phyloP scores from a whole-genome alignment of 140 eudicot species.

The Stevia rebaudiana region DNA sequence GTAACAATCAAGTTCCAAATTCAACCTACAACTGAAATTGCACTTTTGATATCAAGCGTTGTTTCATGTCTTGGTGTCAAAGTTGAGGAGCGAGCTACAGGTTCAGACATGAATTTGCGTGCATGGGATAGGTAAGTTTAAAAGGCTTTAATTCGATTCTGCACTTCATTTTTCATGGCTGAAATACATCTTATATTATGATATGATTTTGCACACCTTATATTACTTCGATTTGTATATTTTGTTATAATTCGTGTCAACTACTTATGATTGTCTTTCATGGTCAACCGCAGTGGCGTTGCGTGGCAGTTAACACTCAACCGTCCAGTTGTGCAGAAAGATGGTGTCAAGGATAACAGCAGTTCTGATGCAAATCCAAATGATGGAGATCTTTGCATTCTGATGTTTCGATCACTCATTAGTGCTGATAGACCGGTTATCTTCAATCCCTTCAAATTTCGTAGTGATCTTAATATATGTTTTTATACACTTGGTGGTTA shows the following conservation, averaged over 20 bases:
- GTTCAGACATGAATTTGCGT: conserved; percentile 74
- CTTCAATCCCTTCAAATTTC: conserved; percentile 8
- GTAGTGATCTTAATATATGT: not conserved
- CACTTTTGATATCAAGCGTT: conserved; percentile 63
- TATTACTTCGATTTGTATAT: conserved; percentile 2
- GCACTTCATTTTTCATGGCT: not conserved
- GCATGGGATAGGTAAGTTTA: conserved; percentile 86
- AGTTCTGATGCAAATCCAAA: conserved; percentile 25
- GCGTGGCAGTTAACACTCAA: conserved; percentile 91
- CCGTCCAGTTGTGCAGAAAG: conserved; percentile 47
- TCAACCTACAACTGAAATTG: conserved; percentile 76
- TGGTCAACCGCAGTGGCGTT: conserved; percentile 61
- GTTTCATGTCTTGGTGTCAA: conserved; percentile 75
- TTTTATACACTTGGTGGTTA: not conserved
- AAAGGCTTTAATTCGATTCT: not conserved
- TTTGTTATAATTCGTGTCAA: not conserved
- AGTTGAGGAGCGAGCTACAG: conserved; percentile 54
- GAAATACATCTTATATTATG: too few species aligned
- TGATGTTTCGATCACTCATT: conserved; percentile 82
- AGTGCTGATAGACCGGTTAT: conserved; percentile 76
- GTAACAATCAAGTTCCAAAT: conserved; percentile 81
- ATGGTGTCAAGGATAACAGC: conserved; percentile 24
- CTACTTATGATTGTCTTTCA: conserved; percentile 8
- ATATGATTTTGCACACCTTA: too few species aligned
- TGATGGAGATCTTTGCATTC: conserved; percentile 68